Evolutionary conservation across 108 stramenopile genomes (phyloP), one percentile per base, ranked within the genome.

Genomic region (Cyclostephanos invisitatus): DNA sequence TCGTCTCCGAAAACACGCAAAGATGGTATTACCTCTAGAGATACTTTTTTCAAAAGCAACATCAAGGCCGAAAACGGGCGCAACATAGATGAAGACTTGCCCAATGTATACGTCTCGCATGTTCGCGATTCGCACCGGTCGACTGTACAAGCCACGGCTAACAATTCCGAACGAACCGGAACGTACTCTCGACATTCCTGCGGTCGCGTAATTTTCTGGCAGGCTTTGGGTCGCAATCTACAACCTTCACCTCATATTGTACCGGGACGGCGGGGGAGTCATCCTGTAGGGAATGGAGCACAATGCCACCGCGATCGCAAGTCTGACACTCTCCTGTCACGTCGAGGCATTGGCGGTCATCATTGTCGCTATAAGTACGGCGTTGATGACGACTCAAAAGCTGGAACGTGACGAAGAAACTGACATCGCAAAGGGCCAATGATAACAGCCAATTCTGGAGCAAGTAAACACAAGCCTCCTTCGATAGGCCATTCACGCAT

Each of bases 181-280:
- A 72, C 6, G 28, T 46, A 38, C 47, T 37, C 75, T 91, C 90
- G 12, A 72, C 80, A 20, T 70, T 42, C 18, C 18, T 49, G 20
- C 87, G 84, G 5, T 42, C 62, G 12, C 69, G 62, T 27, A 91
- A 64, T 40, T 91, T 91, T 29, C 38, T 71, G 5, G 86, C 72
- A 53, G 87, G 85, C 63, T 91, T 91, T 28, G 71, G 75, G 57
- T 91, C 87, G 62, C 75, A 87, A 66, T 91, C 90, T 60, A 91
- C 78, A 6, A 87, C 65, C 35, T 86, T 83, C 5, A 90, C 49
- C 25, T 62, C 66, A 72, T 88, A 91, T 5, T 61, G 42, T 56
- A 81, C 40, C 10, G 67, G 24, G 14, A 28, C 21, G 42, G 58
- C 18, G 37, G 21, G 57, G 0, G 40, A 10, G 21, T 24, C 48